Percentiles rank a stretch among this genome's conserved stretches.
Evolutionary conservation across 1,284 basidiomycete species (phyloP).

Genomic region (Ganoderma sinense): DNA sequence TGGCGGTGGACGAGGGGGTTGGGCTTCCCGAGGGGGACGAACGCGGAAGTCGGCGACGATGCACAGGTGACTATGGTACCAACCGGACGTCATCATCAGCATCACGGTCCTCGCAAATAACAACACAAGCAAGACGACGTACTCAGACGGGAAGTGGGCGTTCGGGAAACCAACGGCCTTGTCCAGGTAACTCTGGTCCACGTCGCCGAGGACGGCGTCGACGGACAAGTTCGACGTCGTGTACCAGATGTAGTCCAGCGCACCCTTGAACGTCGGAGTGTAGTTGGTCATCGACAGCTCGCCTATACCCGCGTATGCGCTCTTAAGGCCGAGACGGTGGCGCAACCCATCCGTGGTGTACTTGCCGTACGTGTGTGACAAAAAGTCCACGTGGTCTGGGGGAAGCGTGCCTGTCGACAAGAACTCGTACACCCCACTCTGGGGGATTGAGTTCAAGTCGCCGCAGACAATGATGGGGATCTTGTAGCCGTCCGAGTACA

Average conservation of each 20-base stretch:
- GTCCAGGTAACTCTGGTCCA: slow-evolving; percentile 87
- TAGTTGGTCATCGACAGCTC: slow-evolving; percentile 91
- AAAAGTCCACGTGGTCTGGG: slow-evolving; percentile 90
- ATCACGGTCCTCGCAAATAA: slow-evolving; percentile 22
- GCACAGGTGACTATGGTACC: slow-evolving; percentile 63
- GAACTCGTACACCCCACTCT: slow-evolving; percentile 94
- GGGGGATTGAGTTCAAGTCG: slow-evolving; percentile 93
- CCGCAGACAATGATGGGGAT: slow-evolving; percentile 94
- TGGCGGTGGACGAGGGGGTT: slow-evolving; percentile 45
- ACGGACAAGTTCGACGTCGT: slow-evolving; percentile 82
- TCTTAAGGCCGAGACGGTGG: slow-evolving; percentile 86
- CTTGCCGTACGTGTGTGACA: slow-evolving; percentile 90
- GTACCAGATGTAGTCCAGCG: slow-evolving; percentile 97
- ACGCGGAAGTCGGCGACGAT: slow-evolving; percentile 78
- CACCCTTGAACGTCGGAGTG: slow-evolving; percentile 85
- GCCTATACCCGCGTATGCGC: slow-evolving; percentile 76
- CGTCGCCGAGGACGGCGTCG: slow-evolving; percentile 88
- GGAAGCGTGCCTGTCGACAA: slow-evolving; percentile 78
- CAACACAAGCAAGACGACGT: slow-evolving; percentile 47
- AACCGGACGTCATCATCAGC: slow-evolving; percentile 31
- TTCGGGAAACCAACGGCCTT: slow-evolving; percentile 98
- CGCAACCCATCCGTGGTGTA: slow-evolving; percentile 92
- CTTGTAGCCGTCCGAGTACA: slow-evolving; percentile 84
- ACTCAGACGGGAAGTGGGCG: slow-evolving; percentile 96
- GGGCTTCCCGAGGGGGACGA: slow-evolving; percentile 65